Evolutionary conservation across 2,329 filamentous ascomycete genomes (phyloP), one percentile per base, ranked within the genome.

Genomic region (Exophiala aquamarina): DNA sequence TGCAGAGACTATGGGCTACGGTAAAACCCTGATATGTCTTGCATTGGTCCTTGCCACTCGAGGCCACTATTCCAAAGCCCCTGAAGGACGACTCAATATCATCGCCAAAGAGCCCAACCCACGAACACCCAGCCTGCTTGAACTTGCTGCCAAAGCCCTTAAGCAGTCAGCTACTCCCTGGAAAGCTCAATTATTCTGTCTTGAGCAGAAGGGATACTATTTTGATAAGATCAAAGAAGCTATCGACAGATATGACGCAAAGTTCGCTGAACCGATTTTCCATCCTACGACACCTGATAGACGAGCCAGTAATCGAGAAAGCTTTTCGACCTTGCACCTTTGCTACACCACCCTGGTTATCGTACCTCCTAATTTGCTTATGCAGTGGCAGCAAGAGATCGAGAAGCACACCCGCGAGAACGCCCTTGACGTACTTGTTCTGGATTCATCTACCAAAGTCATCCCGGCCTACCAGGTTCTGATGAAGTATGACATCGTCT

Each of bases 1-100:
- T 18, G 70, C 71, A 8, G 71, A 73, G 45, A 72, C 70, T 13
- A 75, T 75, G 72, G 77, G 77, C 21, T 70, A 73, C 37, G 91
- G 92, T 0, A 97, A 96, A 70, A 96, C 92, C 0, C 69, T 96
- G 19, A 95, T 96, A 9, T 92, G 87, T 54, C 70, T 97, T 14
- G 76, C 85, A 5, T 70, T 89, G 2, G 83, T 96, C 31, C 72
- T 94, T 19, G 84, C 89, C 2, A 95, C 89, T 0, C 82, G 79
- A 58, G 74, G 83, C 23, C 78, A 91, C 52, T 78, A 83, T 9
- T 79, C 88, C 4, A 69, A 74, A 14, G 78, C 86, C 3, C 85
- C 91, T 2, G 75, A 82, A 3, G 64, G 84, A 43, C 80, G 85
- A 60, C 70, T 76, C 57, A 60, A 73, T 26, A 37, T 36, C 40